Percentiles rank a stretch among this genome's conserved stretches.
Evolutionary conservation across 2,329 filamentous ascomycete species (phyloP).

Genomic region (Albophoma yamanashiensis): DNA sequence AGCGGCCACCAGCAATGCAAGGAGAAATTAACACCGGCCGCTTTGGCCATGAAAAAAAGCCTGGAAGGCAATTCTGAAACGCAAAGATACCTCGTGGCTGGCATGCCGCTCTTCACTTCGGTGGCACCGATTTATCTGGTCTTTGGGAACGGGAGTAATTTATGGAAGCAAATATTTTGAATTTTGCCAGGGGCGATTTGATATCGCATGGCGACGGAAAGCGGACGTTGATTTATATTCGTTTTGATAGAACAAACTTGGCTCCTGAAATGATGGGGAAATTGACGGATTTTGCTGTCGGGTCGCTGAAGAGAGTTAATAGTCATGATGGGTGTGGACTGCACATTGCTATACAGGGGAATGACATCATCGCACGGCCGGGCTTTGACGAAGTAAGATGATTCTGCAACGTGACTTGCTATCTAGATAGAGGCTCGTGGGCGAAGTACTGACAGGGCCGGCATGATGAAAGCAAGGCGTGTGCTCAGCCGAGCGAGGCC

Average conservation of each 20-base stretch:
- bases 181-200: background rate
- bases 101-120: background rate
- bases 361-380: background rate
- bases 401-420: background rate
- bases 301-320: too few relatives aligned
- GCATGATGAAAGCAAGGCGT: background rate
- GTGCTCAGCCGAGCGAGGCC: constrained; percentile 1
- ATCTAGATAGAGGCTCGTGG: too few relatives aligned
- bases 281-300: background rate
- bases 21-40: background rate
- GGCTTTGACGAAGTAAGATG: background rate
- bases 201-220: background rate
- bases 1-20: constrained; percentile 1
- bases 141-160: background rate
- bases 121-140: background rate
- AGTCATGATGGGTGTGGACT: background rate
- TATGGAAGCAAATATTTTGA: too few relatives aligned
- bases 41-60: background rate
- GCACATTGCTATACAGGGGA: background rate
- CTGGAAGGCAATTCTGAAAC: background rate
- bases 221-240: background rate
- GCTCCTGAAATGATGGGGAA: background rate
- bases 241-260: background rate
- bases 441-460: too few relatives aligned
- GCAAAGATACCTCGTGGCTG: constrained; percentile 1